Base-by-base conservation (phyloP, 1,284 basidiomycete genomes). In the Ustilago cynodontis region DNA sequence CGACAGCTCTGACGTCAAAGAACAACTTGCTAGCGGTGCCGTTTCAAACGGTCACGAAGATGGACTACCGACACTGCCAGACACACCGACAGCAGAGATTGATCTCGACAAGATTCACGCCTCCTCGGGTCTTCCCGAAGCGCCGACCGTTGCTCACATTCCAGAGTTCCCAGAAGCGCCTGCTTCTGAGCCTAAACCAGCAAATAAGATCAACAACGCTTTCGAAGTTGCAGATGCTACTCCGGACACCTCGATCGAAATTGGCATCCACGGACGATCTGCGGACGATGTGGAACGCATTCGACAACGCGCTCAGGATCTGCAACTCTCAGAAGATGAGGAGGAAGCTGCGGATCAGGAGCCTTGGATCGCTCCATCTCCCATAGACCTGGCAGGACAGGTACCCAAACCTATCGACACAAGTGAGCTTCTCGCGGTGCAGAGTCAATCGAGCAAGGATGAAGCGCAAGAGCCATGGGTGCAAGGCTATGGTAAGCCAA, bases 111-210 rank as follows among this genome's bases (percentile, higher is more conserved):
- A 76, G 65, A 65, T 76, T 20, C 59, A 65, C 14, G 58, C 68
- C 13, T 55, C 53, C 28, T 50, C 52, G 14, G 54, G 59, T 2
- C 58, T 68, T 13, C 61, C 68, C 2, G 50, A 61, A 18, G 37
- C 58, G 11, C 57, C 68, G 14, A 43, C 53, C 14, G 37, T 37
- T 1, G 50, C 64, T 14, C 18, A 57, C 4, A 68, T 82, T 13
- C 80, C 79, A 22, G 65, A 65, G 13, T 74, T 82, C 52, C 80
- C 80, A 7, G 51, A 71, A 20, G 58, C 80, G 10, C 80, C 80
- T 14, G 71, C 79, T 31, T 52, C 56, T 2, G 59, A 59, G 7
- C 80, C 79, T 11, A 64, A 57, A 45, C 22, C 57, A 18, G n/a
- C 64, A 9, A 16, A 35, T 41, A 75, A 57, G 39, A 50, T 58